These are phyloP conservation scores for Luzula sylvatica DNA, from an alignment of 176 grass and related monocot genomes.

Conservation along the genomic window DNA sequence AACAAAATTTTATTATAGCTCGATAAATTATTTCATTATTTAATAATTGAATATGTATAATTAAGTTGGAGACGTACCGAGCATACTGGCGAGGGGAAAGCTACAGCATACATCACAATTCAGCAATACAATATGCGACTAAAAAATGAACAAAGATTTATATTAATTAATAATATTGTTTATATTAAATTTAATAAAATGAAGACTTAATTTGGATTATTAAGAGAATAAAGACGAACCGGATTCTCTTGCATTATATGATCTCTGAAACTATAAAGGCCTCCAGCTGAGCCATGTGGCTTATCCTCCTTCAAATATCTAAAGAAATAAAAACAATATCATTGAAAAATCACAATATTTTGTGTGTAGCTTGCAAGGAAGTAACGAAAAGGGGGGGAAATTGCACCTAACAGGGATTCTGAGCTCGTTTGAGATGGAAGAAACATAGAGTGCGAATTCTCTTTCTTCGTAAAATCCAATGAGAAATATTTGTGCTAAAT, in stretches of 20 bases:
- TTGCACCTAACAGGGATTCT: slow-evolving; percentile 79
- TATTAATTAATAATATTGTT: background rate
- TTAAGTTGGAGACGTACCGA: slow-evolving; percentile 48
- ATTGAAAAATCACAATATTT: background rate
- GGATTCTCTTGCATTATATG: slow-evolving; percentile 86
- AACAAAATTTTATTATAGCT: slow-evolving; percentile 1
- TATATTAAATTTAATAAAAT: too few species aligned
- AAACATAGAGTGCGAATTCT: slow-evolving; percentile 91
- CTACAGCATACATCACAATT: slow-evolving; percentile 97
- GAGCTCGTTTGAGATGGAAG: slow-evolving; percentile 93
- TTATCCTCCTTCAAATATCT: slow-evolving; percentile 97
- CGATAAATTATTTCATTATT: too few species aligned
- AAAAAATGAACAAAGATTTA: slow-evolving; percentile 23
- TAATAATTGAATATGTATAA: background rate
- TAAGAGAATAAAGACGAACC: slow-evolving; percentile 25
- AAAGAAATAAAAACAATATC: slow-evolving; percentile 8
- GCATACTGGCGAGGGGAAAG: slow-evolving; percentile 87
- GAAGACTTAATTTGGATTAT: background rate
- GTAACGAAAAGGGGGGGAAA: background rate
- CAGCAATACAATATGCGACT: slow-evolving; percentile 97
- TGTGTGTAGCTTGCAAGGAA: background rate
- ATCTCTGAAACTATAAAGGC: slow-evolving; percentile 93
- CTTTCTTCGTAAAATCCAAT: slow-evolving; percentile 93
- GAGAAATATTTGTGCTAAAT: slow-evolving; percentile 96
- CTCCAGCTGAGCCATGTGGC: slow-evolving; percentile 91